Evolutionary conservation across 116 monocot genomes (phyloP), one percentile per base, ranked within the genome.

Genomic region (Zostera marina): DNA sequence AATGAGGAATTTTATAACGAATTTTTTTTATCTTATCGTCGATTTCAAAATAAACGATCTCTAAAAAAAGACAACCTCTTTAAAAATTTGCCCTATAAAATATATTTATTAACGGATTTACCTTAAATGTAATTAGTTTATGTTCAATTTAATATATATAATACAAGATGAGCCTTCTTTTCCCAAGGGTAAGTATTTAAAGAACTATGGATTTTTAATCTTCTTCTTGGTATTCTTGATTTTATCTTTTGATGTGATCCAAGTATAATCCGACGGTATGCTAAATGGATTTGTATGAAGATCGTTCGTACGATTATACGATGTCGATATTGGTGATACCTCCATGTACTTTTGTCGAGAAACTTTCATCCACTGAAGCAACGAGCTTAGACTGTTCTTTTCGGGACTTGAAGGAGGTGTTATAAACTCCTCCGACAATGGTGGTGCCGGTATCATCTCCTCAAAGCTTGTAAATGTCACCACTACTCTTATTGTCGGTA

Each of bases 401-500:
- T 44, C 68, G 60, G 82, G 91, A 70, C 91, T 91, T 3, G 86
- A 80, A 45, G 79, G 82, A 23, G 85, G 91, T 1, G 85, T 82
- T n/a, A 51, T 68, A 71, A 91, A 82, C 48, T 85, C 80, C 16
- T 66, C 66, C 32, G 54, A 41, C 38, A 79, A 79, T 39, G 84
- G 84, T 40, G 26, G 4, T 26, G 54, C 42, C 32, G 84, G 81
- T 42, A 84, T 81, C 25, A 87, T 47, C 47, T 87, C 78, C 55
- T 87, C 87, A 43, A 83, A 92, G 49, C 87, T 92, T 12, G 87
- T 87, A 64, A 92, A 86, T 2, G 87, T 87, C 14, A 83, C 80
- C 0, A 87, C 52, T 7, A 92, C 85, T 60, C 87, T 62, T 21
- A 87, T 83, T 3, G 87, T 87, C 16, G 92, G 88, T 8, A 94